Base-by-base conservation (phyloP, 495 filamentous ascomycete species). In the Xylaria palmicola region DNA sequence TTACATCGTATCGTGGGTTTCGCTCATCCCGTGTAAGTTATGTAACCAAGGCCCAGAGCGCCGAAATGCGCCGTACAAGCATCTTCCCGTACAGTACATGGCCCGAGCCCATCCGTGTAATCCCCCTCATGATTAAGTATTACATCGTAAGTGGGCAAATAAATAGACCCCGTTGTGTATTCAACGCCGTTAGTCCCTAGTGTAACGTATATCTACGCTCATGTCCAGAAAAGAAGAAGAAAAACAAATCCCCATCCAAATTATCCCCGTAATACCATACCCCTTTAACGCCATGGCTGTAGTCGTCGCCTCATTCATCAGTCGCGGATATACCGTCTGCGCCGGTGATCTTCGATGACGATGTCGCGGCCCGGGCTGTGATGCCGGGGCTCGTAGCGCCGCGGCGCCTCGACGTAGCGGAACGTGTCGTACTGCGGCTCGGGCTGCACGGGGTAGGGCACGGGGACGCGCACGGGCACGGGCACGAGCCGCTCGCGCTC, bases 391-490 rank as follows among this genome's bases (percentile, higher is more conserved):
- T 72, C 71, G 40, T 65, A 66, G 12, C 63, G 63, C 44, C 71
- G 53, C n/a, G 74, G 74, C 0, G 74, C 78, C 56, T 80, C 77
- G 44, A 82, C 72, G 66, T 82, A 80, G 9, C 79, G 74, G 59
- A 72, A 82, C 44, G 74, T 77, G 34, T 79, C 78, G 44, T 73
- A 72, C 62, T 77, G 69, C 57, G 71, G 73, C 41, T 66, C 63
- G 45, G 69, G 61, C 59, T 70, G 69, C 26, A 69, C 63, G 27
- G 70, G 67, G 24, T 70, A 65, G 1, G 65, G 75, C 26, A 74
- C 70, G 32, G 65, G 71, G 0, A 78, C 75, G 5, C 64, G 75
- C 15, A 74, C 59, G 29, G 76, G 76, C 0, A 78, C 72, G 17
- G 76, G 76, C 0, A 78, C 72, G 24, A 74, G 49, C 22, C 71